Base-by-base conservation (phyloP, 768 basidiomycete genomes). In the Rhizopogon rudus region DNA sequence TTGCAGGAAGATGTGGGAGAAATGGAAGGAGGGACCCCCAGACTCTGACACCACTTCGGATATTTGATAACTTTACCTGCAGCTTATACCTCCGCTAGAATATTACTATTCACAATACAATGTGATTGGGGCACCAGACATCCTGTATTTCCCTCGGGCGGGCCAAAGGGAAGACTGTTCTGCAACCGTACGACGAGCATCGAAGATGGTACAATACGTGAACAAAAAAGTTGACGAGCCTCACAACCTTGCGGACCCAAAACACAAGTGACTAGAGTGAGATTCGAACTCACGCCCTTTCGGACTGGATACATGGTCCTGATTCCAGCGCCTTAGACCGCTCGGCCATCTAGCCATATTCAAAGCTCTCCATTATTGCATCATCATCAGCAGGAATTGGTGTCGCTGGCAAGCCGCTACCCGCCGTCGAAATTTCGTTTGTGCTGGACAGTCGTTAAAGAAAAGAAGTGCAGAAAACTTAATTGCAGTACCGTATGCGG, bases 281-380 rank as follows among this genome's bases (percentile, higher is more conserved):
- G 53, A 54, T 51, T 52, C 53, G 53, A 54, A 52, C 53, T 52
- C 46, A 39, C 46, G 53, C 53, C 52, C 46, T 68, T 67, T 67
- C 65, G 67, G 67, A 67, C 65, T 67, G 67, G 65, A 69, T 67
- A 20, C 16, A 3, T 37, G 17, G 33, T 52, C 76, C 76, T 77
- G 73, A 76, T 72, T 80, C 79, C 76, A 75, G 78, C 77, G 77
- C 79, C 79, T 80, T 79, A 73, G 77, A 80, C 78, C 77, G 75
- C 78, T 80, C 79, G 78, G 77, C 78, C 79, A 79, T 77, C 72
- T 65, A 69, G 69, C 68, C 67, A 16, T 35, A 22, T 16, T 7
- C 4, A 2, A 43, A 8, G n/a, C 3, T 6, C 1, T 2, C n/a
- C 22, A 8, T n/a, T 43, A 43, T n/a, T 13, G 12, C 22, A 16